A percentile compares a stretch with the other conserved stretches of the same genome.
phyloP scores from a whole-genome alignment of 2,329 filamentous ascomycete genomes.

The Thielaviopsis musarum region DNA sequence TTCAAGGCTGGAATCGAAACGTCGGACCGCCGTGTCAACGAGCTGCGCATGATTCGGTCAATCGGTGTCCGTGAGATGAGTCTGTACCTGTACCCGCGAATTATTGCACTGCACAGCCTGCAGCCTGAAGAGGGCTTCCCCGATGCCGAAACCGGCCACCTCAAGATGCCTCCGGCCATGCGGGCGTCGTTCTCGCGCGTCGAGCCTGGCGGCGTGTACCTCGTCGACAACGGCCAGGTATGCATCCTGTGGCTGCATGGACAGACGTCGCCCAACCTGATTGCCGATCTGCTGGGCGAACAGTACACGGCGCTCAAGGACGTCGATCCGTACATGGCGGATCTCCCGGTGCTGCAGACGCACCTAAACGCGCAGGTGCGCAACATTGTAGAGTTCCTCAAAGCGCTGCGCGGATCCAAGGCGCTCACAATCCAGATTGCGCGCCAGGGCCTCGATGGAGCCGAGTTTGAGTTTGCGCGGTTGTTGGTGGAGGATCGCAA shows the following conservation, averaged over 20 bases:
- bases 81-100: slow-evolving; percentile 85
- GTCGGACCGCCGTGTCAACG: slow-evolving; percentile 77
- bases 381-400: slow-evolving; percentile 80
- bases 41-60: slow-evolving; percentile 74
- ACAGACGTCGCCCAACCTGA: slow-evolving; percentile 79
- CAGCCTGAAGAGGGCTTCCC: slow-evolving; percentile 78
- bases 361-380: slow-evolving; percentile 89
- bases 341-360: slow-evolving; percentile 71
- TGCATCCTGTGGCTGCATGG: slow-evolving; percentile 85
- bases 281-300: slow-evolving; percentile 78
- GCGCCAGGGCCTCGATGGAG: slow-evolving; percentile 80
- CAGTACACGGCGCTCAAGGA: slow-evolving; percentile 47
- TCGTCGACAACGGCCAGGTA: slow-evolving; percentile 89
- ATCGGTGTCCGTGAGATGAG: slow-evolving; percentile 78
- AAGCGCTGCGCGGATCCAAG: slow-evolving; percentile 67
- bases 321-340: slow-evolving; percentile 66
- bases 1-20: slow-evolving; percentile 89
- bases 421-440: slow-evolving; percentile 80
- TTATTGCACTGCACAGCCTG: slow-evolving; percentile 82
- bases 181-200: slow-evolving; percentile 76
- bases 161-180: slow-evolving; percentile 65
- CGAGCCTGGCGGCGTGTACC: slow-evolving; percentile 82
- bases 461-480: slow-evolving; percentile 90
- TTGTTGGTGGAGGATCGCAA: slow-evolving; percentile 87
- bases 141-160: slow-evolving; percentile 68